Conservation (phyloP, 192 early-diverging fungal species). For the Podila minutissima region DNA sequence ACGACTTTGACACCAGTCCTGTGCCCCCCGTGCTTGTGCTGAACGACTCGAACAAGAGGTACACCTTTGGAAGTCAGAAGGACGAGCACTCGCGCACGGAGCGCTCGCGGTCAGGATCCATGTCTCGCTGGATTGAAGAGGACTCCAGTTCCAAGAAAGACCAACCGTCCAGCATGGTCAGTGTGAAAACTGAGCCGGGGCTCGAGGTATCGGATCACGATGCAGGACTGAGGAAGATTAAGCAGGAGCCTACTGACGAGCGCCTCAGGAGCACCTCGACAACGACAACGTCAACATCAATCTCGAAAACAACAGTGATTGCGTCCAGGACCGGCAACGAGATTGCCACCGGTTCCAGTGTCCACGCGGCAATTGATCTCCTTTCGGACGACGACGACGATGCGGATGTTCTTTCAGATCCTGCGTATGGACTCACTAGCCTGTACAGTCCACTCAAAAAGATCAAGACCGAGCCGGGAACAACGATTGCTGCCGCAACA, state of each 20-base stretch:
- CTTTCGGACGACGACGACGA: slow-evolving; percentile 17
- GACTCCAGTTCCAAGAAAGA: no score
- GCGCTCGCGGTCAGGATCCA: background rate
- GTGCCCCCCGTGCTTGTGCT: background rate
- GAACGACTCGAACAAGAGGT: background rate
- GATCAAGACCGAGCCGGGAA: slow-evolving; percentile 17
- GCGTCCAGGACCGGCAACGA: background rate
- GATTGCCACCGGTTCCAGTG: background rate
- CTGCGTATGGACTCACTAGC: background rate
- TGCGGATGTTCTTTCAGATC: background rate
- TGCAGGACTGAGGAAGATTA: no score
- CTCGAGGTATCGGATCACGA: no score
- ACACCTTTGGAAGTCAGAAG: background rate
- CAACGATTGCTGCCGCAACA: background rate
- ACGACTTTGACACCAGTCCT: background rate
- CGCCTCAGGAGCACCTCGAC: background rate
- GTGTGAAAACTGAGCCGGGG: no score
- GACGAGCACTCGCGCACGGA: background rate
- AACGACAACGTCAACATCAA: background rate
- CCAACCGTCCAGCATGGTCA: no score
- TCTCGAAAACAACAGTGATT: background rate
- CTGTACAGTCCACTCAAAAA: background rate
- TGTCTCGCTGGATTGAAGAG: no score
- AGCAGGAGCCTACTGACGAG: background rate
- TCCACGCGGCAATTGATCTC: slow-evolving; percentile 23